A percentile compares a stretch with the other conserved stretches of the same genome.
Conservation (phyloP, 2,329 filamentous ascomycete genomes). For the Arthrobotrys conoides region DNA sequence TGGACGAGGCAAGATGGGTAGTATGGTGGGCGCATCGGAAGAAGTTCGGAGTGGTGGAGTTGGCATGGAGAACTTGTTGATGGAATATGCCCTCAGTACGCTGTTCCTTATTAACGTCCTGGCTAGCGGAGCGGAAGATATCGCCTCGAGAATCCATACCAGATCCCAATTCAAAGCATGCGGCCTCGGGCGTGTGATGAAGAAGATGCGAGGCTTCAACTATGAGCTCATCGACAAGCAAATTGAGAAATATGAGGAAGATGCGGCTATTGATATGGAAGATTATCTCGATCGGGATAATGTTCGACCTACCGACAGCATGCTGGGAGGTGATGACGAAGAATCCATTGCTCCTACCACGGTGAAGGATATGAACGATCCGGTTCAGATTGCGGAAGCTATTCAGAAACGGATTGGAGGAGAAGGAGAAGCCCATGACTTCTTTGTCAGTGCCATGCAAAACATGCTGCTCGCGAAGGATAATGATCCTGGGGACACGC, state of each 20-base stretch:
- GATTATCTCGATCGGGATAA: conserved; percentile 93
- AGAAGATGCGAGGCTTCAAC: conserved; percentile 98
- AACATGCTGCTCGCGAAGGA: conserved; percentile 93
- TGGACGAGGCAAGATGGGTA: conserved; percentile 98
- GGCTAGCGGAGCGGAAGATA: conserved; percentile 87
- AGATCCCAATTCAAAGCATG: conserved; percentile 95
- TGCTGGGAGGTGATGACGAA: conserved; percentile 83
- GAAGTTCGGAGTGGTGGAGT: conserved; percentile 96
- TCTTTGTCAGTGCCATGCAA: conserved; percentile 95
- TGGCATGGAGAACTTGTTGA: conserved; percentile 97
- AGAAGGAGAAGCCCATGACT: conserved; percentile 89
- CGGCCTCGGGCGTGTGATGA: conserved; percentile 92
- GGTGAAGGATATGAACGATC: conserved; percentile 91
- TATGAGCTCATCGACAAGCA: conserved; percentile 99
- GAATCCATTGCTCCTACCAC: conserved; percentile 73
- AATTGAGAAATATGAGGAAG: conserved; percentile 90
- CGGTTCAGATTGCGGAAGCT: conserved; percentile 91
- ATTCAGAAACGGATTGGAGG: conserved; percentile 87
- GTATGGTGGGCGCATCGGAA: conserved; percentile 94
- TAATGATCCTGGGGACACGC: conserved; percentile 89
- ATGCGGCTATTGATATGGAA: conserved; percentile 98
- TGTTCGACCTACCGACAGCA: conserved; percentile 42
- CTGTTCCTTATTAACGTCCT: conserved; percentile 95
- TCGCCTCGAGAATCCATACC: conserved; percentile 93
- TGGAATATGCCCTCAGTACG: conserved; percentile 98